Base-by-base conservation (phyloP, 208 protist genomes). In the Leishmania braziliensis region DNA sequence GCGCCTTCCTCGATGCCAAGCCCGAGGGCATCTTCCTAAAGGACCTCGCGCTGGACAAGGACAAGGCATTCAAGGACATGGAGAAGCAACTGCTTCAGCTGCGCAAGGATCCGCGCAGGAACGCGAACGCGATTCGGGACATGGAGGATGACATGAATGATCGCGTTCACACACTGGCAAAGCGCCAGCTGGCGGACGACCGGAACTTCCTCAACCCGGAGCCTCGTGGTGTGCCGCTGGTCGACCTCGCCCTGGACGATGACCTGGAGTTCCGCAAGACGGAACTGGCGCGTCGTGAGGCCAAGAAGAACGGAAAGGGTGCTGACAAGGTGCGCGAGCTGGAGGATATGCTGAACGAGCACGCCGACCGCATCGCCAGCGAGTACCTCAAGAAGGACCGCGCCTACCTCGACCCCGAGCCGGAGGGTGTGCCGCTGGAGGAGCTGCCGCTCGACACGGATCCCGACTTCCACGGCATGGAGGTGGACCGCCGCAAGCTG, bases 321-420 rank as follows among this genome's bases (percentile, higher is more conserved):
- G 83, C 75, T 33, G 81, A 82, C 16, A 68, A 75, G 36, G 86
- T 92, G 51, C 72, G 80, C 60, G 83, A 90, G 5, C 79, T 94
- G 43, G 89, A 95, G 82, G 83, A 89, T 58, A 54, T 83, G 63
- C 86, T 97, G 18, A 95, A 92, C 79, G 89, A 87, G 48, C 91
- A 89, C 48, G 91, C 85, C 5, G 85, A 94, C 14, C 65, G 84
- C 69, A 75, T 97, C 50, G 93, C 93, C 23, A 71, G 77, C 33
- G 91, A 93, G 69, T 94, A 90, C 84, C 75, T 95, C 36, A 81
- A 83, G 82, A 88, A 88, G 83, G 93, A 97, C 48, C 89, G 93
- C 79, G 82, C 83, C 65, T 97, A 90, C 84, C 88, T 97, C n/a
- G 89, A 95, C 54, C 81, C 73, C 43, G 84, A 92, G 73, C 90